These are phyloP conservation scores for Cystobasidium sp. DNA, from an alignment of 1,284 basidiomycete genomes.

Conservation along the genomic window DNA sequence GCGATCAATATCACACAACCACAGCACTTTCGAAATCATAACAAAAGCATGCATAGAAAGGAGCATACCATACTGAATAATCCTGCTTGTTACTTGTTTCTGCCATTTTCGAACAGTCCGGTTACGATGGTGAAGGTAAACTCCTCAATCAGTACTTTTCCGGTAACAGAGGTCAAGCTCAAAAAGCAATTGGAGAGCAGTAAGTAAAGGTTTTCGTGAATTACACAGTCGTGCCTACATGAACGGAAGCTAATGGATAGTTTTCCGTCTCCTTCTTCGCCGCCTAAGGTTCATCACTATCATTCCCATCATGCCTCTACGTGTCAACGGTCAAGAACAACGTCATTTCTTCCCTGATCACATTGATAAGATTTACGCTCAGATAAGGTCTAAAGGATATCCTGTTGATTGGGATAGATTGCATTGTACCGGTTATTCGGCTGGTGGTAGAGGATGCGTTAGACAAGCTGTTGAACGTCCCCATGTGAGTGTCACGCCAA, in stretches of 20 bases:
- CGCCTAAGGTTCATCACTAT: conserved; percentile 36
- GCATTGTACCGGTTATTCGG: conserved; percentile 37
- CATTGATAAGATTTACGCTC: conserved; percentile 28
- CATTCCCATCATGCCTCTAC: conserved; percentile 41
- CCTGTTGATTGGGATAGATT: conserved; percentile 31
- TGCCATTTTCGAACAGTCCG: conserved; percentile 12
- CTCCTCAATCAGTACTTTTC: conserved; percentile 31
- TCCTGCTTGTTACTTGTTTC: not conserved
- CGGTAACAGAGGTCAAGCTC: conserved; percentile 33
- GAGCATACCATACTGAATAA: not conserved
- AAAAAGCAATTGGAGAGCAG: conserved; percentile 28
- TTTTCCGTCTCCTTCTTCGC: not conserved
- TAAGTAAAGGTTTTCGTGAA: conserved; percentile 12
- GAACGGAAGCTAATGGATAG: not conserved
- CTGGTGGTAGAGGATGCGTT: conserved; percentile 39
- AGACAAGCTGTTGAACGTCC: conserved; percentile 36
- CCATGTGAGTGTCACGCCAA: conserved; percentile 4
- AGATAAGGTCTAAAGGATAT: conserved; percentile 36
- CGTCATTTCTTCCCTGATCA: conserved; percentile 43
- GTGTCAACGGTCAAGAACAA: conserved; percentile 24
- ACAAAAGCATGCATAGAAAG: not conserved
- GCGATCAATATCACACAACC: not conserved
- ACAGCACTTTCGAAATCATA: too few species aligned
- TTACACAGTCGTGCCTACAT: too few species aligned
- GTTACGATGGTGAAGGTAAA: conserved; percentile 43